phyloP scores from a whole-genome alignment of 257 asterid species.

The Lithospermum erythrorhizon region DNA sequence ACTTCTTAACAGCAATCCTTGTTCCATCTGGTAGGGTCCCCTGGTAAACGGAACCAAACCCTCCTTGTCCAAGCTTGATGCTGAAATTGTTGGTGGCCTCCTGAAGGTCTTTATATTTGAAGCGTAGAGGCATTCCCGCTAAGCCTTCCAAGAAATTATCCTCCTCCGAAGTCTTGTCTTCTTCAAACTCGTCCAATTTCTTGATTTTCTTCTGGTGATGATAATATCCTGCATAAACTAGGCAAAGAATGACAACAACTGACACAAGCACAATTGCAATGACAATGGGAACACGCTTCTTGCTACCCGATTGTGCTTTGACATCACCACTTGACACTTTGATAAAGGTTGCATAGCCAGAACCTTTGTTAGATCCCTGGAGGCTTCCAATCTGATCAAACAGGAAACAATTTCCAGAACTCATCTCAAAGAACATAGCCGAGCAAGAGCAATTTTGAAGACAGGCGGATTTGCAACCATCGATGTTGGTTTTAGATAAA shows the following conservation, averaged over 20 bases:
- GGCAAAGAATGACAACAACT: constrained; percentile 29
- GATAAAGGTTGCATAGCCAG: constrained; percentile 28
- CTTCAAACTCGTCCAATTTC: constrained; percentile 14
- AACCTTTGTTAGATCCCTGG: constrained; percentile 26
- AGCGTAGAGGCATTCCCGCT: not conserved
- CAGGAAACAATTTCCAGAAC: constrained; percentile 55
- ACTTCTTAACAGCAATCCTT: constrained; percentile 33
- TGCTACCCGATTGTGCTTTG: constrained; percentile 16
- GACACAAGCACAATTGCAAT: constrained; percentile 41
- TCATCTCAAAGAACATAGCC: constrained; percentile 58
- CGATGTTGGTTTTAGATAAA: constrained; percentile 39
- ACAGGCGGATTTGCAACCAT: constrained; percentile 62
- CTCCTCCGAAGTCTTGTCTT: not conserved
- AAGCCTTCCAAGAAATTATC: not conserved
- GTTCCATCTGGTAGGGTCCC: constrained; percentile 25
- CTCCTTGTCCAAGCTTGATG: constrained; percentile 32
- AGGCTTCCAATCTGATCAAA: constrained; percentile 63
- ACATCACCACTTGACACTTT: constrained; percentile 26
- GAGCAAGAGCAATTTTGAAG: constrained; percentile 58
- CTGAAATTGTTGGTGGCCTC: constrained; percentile 21
- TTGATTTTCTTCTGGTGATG: constrained; percentile 28
- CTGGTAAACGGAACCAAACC: constrained; percentile 31
- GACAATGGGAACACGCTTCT: constrained; percentile 29
- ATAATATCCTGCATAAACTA: constrained; percentile 33
- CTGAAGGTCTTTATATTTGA: constrained; percentile 25